phyloP scores from a whole-genome alignment of 2,329 filamentous ascomycete species.

The Pseudocercospora ulei region DNA sequence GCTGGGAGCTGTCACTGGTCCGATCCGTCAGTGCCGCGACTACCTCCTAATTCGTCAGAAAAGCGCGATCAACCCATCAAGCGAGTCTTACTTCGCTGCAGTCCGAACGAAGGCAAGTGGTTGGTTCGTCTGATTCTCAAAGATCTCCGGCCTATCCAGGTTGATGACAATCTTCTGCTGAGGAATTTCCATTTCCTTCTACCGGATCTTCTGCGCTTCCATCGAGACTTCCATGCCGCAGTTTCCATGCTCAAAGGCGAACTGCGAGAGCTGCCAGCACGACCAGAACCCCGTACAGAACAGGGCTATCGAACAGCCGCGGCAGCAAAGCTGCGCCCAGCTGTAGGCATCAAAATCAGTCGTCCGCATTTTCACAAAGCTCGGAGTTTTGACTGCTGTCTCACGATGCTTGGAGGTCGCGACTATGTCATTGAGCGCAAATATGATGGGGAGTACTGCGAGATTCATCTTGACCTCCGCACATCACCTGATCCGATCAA shows the following conservation, averaged over 20 bases:
- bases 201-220: constrained; percentile 59
- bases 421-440: constrained; percentile 69
- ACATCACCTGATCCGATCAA: constrained; percentile 37
- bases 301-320: constrained; percentile 28
- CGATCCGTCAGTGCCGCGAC: constrained; percentile 47
- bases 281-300: constrained; percentile 33
- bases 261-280: constrained; percentile 35
- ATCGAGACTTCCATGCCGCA: constrained; percentile 57
- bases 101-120: constrained; percentile 72
- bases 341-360: constrained; percentile 41
- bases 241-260: constrained; percentile 46
- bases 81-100: constrained; percentile 50
- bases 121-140: constrained; percentile 72
- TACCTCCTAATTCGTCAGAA: constrained; percentile 24
- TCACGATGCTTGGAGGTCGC: constrained; percentile 51
- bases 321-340: constrained; percentile 31
- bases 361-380: constrained; percentile 41
- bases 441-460: constrained; percentile 78
- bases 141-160: constrained; percentile 55
- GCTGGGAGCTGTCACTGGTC: constrained; percentile 64
- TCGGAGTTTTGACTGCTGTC: constrained; percentile 58
- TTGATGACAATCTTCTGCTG: constrained; percentile 52
- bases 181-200: constrained; percentile 58
- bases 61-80: constrained; percentile 44
- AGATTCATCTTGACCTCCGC: constrained; percentile 66